A percentile compares a stretch with the other conserved stretches of the same genome.
phyloP scores from a whole-genome alignment of 2,329 filamentous ascomycete species.

The Pezicula radicicola region DNA sequence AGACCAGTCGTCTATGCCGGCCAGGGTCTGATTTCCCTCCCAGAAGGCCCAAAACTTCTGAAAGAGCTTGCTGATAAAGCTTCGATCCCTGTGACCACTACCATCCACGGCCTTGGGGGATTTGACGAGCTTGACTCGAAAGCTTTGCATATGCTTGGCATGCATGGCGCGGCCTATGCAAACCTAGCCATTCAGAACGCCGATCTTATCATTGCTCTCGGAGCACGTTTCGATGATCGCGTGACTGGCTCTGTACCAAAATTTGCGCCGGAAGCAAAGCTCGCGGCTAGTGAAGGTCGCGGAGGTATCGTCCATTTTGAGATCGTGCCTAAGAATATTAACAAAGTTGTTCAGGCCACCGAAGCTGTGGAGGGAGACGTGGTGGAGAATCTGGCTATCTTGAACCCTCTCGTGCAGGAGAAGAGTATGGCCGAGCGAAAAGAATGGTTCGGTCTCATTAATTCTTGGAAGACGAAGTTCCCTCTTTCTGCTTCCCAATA shows the following conservation, averaged over 20 bases:
- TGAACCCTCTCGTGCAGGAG: conserved; percentile 69
- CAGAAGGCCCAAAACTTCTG: conserved; percentile 75
- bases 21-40: conserved; percentile 78
- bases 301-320: conserved; percentile 98
- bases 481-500: conserved; percentile 80
- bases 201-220: conserved; percentile 92
- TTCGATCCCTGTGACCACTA: conserved; percentile 91
- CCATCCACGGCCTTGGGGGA: conserved; percentile 86
- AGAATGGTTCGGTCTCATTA: conserved; percentile 89
- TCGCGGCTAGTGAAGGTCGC: conserved; percentile 77
- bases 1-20: conserved; percentile 95
- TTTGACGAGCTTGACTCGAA: conserved; percentile 93
- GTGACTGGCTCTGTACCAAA: conserved; percentile 79
- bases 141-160: conserved; percentile 96
- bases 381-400: conserved; percentile 68
- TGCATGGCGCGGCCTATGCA: conserved; percentile 96
- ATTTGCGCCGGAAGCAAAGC: conserved; percentile 85
- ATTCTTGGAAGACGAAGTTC: conserved; percentile 87
- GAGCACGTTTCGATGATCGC: conserved; percentile 93
- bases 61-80: conserved; percentile 87
- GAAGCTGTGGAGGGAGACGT: conserved; percentile 96
- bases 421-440: conserved; percentile 63
- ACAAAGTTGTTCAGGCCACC: conserved; percentile 96
- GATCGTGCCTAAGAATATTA: conserved; percentile 99
- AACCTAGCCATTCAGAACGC: conserved; percentile 99